A percentile compares a stretch with the other conserved stretches of the same genome.
phyloP scores from a whole-genome alignment of 371 early-diverging fungal species.

The Rozella allomycis region DNA sequence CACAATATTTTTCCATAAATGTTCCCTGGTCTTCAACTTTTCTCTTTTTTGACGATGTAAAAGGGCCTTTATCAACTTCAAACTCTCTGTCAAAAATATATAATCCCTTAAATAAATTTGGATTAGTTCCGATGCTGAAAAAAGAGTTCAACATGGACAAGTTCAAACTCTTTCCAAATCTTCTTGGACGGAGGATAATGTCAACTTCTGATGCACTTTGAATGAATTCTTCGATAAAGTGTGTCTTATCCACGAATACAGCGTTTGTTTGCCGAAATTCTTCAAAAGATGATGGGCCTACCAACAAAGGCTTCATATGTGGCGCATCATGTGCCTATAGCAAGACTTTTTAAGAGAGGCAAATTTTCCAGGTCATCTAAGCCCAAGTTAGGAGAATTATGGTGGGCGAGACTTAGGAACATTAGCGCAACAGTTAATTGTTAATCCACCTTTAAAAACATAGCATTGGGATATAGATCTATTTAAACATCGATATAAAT shows the following conservation, averaged over 20 bases:
- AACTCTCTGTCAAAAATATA: neutral
- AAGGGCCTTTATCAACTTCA: too few species aligned
- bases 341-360: too few species aligned
- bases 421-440: too few species aligned
- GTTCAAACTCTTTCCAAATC: neutral
- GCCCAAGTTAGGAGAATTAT: too few species aligned
- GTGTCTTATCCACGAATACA: neutral
- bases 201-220: neutral
- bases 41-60: too few species aligned
- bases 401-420: too few species aligned
- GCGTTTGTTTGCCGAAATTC: neutral
- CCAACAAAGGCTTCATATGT: neutral
- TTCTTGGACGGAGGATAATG: neutral
- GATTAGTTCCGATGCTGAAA: neutral
- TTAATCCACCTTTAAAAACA: too few species aligned
- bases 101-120: neutral
- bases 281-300: neutral
- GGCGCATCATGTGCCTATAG: too few species aligned
- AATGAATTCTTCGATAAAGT: conserved; percentile 1
- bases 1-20: neutral
- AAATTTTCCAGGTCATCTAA: too few species aligned
- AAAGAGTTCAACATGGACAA: neutral
- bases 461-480: too few species aligned
- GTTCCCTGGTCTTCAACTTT: too few species aligned
- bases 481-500: too few species aligned